A percentile compares a stretch with the other conserved stretches of the same genome.
Evolutionary conservation across 495 filamentous ascomycete species (phyloP).

Genomic region (Chaetomium fimeti): DNA sequence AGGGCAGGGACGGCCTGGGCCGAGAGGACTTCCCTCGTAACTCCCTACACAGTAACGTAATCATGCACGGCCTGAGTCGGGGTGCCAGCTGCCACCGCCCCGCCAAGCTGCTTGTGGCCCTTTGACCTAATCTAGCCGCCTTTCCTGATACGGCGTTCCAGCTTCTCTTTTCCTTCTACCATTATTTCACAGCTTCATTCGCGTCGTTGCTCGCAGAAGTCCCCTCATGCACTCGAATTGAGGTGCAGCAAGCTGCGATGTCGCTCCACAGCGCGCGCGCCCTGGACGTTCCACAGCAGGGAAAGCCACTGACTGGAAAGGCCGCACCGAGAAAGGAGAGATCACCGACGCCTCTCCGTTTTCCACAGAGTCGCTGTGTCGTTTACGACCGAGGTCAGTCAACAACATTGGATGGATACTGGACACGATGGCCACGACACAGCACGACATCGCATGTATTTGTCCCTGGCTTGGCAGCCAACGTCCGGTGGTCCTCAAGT

Average conservation of each 20-base stretch:
- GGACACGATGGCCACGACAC: background rate
- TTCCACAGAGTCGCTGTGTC: background rate
- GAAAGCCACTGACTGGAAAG: background rate
- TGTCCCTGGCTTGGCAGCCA: conserved; percentile 9
- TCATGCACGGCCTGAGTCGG: no score
- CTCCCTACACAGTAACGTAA: no score
- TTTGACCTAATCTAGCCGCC: no score
- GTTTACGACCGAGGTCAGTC: background rate
- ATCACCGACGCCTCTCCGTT: background rate
- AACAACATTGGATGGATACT: background rate
- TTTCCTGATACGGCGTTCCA: no score
- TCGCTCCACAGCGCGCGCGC: background rate
- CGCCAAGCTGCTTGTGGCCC: background rate
- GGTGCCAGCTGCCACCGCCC: background rate
- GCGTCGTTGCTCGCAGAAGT: background rate
- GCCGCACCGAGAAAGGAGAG: background rate
- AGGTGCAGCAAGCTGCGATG: background rate
- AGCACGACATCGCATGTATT: conserved; percentile 1
- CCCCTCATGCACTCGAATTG: background rate
- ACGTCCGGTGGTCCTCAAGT: background rate
- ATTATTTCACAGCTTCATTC: background rate
- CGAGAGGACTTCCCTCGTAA: background rate
- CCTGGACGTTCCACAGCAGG: background rate
- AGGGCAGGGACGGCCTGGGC: background rate
- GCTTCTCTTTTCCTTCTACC: background rate